Evolutionary conservation across 371 early-diverging fungal species (phyloP).

Genomic region (Lichtheimia corymbifera): DNA sequence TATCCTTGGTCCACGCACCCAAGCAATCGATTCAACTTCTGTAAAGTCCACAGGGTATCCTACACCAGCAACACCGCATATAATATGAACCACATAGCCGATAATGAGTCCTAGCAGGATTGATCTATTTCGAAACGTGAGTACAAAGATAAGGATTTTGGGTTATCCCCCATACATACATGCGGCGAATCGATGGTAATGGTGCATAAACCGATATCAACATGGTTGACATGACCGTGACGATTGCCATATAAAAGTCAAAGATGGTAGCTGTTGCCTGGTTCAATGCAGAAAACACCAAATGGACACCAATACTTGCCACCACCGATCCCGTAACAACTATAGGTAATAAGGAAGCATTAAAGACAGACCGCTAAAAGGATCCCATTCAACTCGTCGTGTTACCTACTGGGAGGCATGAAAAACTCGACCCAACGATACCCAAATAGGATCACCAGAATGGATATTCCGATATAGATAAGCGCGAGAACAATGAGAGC

Average conservation of each 20-base stretch:
- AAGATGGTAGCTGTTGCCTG: conserved; percentile 49
- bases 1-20: conserved; percentile 17
- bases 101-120: conserved; percentile 53
- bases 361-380: no score
- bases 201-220: conserved; percentile 55
- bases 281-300: conserved; percentile 50
- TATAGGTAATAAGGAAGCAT: not conserved
- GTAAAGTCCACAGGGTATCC: conserved; percentile 52
- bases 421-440: conserved; percentile 53
- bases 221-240: conserved; percentile 47
- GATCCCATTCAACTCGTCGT: not conserved
- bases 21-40: conserved; percentile 24
- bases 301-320: conserved; percentile 57
- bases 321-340: conserved; percentile 64
- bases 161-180: conserved; percentile 1
- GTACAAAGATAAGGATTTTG: no score
- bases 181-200: conserved; percentile 10
- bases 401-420: conserved; percentile 57
- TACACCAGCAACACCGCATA: conserved; percentile 41
- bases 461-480: conserved; percentile 43
- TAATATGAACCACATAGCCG: conserved; percentile 49
- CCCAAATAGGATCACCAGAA: conserved; percentile 49
- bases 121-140: conserved; percentile 23
- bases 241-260: conserved; percentile 59
- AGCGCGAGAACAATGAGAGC: conserved; percentile 56